phyloP scores from a whole-genome alignment of 352 stramenopile genomes.

The Thraustochytrium striatum region DNA sequence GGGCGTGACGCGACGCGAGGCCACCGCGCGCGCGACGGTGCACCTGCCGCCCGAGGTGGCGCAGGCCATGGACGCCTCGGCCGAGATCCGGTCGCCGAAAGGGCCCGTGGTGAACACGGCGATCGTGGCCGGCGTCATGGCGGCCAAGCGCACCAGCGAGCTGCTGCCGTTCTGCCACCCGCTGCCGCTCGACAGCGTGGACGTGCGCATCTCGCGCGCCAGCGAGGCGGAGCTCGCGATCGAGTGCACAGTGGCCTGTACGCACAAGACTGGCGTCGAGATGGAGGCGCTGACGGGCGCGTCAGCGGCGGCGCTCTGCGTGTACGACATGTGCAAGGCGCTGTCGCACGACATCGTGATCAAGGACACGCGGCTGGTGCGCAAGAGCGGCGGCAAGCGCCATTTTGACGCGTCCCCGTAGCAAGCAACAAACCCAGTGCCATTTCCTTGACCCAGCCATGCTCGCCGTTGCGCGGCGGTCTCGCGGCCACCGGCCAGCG shows the following conservation, averaged over 20 bases:
- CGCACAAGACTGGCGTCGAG: slow-evolving; percentile 89
- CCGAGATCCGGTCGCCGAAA: slow-evolving; percentile 54
- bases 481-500: no score
- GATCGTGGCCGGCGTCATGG: slow-evolving; percentile 83
- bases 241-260: slow-evolving; percentile 77
- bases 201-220: slow-evolving; percentile 71
- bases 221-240: slow-evolving; percentile 61
- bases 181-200: slow-evolving; percentile 79
- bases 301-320: slow-evolving; percentile 84
- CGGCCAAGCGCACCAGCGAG: slow-evolving; percentile 82
- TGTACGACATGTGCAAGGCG: slow-evolving; percentile 90
- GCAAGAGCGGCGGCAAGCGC: slow-evolving; percentile 84
- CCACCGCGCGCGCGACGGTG: slow-evolving; percentile 74
- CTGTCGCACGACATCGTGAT: slow-evolving; percentile 88
- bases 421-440: no score
- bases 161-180: slow-evolving; percentile 90
- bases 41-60: slow-evolving; percentile 74
- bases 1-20: slow-evolving; percentile 68
- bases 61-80: slow-evolving; percentile 61
- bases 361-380: slow-evolving; percentile 73
- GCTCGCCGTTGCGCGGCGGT: no score
- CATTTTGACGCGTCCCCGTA: no score
- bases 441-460: no score
- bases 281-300: slow-evolving; percentile 91
- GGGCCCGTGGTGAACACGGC: slow-evolving; percentile 83